Conservation (phyloP, 169 alveolate genomes). For the Plasmodium chabaudi region DNA sequence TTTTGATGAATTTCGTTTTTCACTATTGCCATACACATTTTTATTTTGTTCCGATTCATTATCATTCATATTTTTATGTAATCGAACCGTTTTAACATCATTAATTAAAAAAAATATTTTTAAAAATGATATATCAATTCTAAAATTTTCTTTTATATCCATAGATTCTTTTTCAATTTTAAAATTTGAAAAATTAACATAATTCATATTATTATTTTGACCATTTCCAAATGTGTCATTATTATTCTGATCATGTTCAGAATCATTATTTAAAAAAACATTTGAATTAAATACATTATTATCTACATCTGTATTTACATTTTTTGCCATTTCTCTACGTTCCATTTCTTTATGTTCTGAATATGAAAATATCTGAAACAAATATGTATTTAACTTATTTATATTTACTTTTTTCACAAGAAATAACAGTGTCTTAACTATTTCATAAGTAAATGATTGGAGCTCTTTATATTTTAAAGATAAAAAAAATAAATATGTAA, state of each 20-base stretch:
- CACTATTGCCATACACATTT: background rate
- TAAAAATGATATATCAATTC: slow-evolving; percentile 60
- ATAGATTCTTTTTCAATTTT: slow-evolving; percentile 30
- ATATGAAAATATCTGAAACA: slow-evolving; percentile 59
- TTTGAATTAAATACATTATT: background rate
- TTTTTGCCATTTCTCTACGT: background rate
- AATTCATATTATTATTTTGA: background rate
- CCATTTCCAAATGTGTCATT: background rate
- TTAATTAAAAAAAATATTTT: slow-evolving; percentile 30
- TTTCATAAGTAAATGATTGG: background rate
- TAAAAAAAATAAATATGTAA: slow-evolving; percentile 35
- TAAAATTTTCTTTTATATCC: slow-evolving; percentile 66
- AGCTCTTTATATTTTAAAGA: slow-evolving; percentile 28
- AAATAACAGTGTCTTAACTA: slow-evolving; percentile 19
- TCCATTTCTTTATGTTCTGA: slow-evolving; percentile 20
- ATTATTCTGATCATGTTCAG: background rate
- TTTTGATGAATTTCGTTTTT: background rate
- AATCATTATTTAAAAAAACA: background rate
- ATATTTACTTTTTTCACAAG: slow-evolving; percentile 41
- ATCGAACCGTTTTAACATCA: slow-evolving; percentile 2
- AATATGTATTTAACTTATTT: slow-evolving; percentile 50
- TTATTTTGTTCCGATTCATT: too few relatives aligned
- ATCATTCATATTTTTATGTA: background rate
- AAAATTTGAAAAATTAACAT: slow-evolving; percentile 8
- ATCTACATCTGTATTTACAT: background rate